Evolutionary conservation across 176 grass and related monocot species (phyloP).

Genomic region (Oryza rufipogon): DNA sequence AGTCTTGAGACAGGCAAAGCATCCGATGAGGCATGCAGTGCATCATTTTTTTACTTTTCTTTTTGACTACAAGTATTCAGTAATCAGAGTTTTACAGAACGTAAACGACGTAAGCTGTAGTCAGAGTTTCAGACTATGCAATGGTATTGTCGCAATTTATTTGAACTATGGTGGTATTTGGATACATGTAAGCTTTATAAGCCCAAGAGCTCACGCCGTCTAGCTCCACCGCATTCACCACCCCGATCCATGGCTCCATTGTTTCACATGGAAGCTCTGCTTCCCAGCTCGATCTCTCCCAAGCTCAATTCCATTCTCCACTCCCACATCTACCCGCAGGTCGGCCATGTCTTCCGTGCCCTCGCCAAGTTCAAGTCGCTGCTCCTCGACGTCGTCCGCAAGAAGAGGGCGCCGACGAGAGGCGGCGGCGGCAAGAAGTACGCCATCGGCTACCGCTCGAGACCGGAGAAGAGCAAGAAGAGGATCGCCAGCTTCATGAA

Average conservation of each 20-base stretch:
- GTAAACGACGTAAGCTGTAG: background rate
- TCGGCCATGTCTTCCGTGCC: conserved; percentile 49
- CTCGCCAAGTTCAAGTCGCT: conserved; percentile 62
- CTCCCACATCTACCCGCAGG: conserved; percentile 54
- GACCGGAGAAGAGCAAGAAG: conserved; percentile 18
- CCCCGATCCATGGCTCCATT: background rate
- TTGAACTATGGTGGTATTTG: conserved; percentile 12
- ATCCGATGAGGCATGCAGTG: background rate
- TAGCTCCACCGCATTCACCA: background rate
- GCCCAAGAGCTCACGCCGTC: background rate
- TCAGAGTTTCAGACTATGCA: background rate
- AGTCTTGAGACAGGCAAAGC: background rate
- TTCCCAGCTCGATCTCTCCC: conserved; percentile 51
- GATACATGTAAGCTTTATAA: conserved; percentile 12
- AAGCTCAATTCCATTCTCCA: conserved; percentile 59
- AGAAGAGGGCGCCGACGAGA: conserved; percentile 12
- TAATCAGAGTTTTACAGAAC: background rate
- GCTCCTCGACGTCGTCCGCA: conserved; percentile 47
- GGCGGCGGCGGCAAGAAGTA: background rate
- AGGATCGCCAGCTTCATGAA: conserved; percentile 27
- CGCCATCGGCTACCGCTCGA: background rate
- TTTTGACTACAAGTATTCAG: background rate
- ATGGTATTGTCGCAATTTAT: background rate
- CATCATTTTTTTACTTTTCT: background rate
- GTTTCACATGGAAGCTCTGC: conserved; percentile 47